phyloP scores from a whole-genome alignment of 768 basidiomycete genomes.

The Psilocybe cubensis region DNA sequence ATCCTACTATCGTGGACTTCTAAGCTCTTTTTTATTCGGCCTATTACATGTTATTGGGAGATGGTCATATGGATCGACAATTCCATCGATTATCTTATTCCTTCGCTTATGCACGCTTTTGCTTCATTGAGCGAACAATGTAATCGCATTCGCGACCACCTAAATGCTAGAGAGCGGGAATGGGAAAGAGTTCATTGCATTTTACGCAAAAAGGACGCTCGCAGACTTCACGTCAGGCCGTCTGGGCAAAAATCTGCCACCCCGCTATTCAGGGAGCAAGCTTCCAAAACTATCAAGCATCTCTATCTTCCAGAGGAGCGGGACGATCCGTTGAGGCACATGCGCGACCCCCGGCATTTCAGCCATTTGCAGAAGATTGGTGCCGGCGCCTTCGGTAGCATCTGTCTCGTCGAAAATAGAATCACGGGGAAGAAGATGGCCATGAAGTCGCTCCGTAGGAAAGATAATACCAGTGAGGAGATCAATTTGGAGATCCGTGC shows the following conservation, averaged over 20 bases:
- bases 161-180: slow-evolving; percentile 1
- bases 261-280: slow-evolving; percentile 3
- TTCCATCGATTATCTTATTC: background rate
- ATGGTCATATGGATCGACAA: background rate
- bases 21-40: background rate
- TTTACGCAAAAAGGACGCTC: background rate
- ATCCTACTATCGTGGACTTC: background rate
- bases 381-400: slow-evolving; percentile 17
- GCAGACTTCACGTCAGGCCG: background rate
- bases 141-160: background rate
- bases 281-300: background rate
- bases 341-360: slow-evolving; percentile 17
- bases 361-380: slow-evolving; percentile 16
- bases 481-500: slow-evolving; percentile 19
- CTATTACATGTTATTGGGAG: background rate
- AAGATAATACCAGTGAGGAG: slow-evolving; percentile 5
- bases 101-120: background rate
- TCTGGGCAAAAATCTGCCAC: slow-evolving; percentile 1
- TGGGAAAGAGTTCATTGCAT: background rate
- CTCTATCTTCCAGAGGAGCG: slow-evolving; percentile 18
- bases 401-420: slow-evolving; percentile 17
- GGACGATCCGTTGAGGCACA: slow-evolving; percentile 1
- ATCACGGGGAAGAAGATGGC: slow-evolving; percentile 23
- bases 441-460: slow-evolving; percentile 13
- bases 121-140: background rate